Base-by-base conservation (phyloP, 2,329 filamentous ascomycete genomes). In the Cladosporium sp. region DNA sequence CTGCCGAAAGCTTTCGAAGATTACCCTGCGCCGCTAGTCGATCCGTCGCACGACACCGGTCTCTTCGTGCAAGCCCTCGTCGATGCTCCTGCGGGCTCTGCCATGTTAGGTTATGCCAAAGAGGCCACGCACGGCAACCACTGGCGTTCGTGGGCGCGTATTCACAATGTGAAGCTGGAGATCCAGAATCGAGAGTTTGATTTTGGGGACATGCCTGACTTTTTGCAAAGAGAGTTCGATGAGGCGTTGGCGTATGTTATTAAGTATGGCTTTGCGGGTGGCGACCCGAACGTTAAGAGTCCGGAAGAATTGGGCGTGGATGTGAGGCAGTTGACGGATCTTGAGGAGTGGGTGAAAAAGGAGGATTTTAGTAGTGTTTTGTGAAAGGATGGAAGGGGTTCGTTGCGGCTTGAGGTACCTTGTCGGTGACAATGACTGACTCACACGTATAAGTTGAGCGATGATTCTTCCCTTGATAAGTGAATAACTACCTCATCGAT, bases 41-140 rank as follows among this genome's bases (percentile, higher is more conserved):
- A 74, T 44, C 68, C 74, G 15, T 63, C 62, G 2, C 67, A 64
- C 28, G 76, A 78, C 58, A 73, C 74, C 7, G 77, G 77, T 2
- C 34, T 66, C 24, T 78, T 78, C 34, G 74, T 75, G 21, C 71
- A 73, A 41, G 71, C 71, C 2, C 66, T 74, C 12, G 52, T 75
- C 49, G 59, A 66, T 21, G 55, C 66, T 34, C 65, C 72, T 5
- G 63, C 71, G 21, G 64, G 67, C 4, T 68, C 58, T 3, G 66
- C 64, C 8, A 26, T 74, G 64, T 57, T 72, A 4, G 72, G 70
- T 1, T 67, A 59, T 15, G 66, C 62, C 18, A 65, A 65, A 14
- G 14, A 26, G 47, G 28, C 36, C 24, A 12, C 54, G 28, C 51
- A 38, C 28, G 54, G 47, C n/a, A 55, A 65, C 14, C 51, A 59